These are phyloP conservation scores for Gomphus sp. DNA, from an alignment of 1,284 basidiomycete species.

Conservation along the genomic window DNA sequence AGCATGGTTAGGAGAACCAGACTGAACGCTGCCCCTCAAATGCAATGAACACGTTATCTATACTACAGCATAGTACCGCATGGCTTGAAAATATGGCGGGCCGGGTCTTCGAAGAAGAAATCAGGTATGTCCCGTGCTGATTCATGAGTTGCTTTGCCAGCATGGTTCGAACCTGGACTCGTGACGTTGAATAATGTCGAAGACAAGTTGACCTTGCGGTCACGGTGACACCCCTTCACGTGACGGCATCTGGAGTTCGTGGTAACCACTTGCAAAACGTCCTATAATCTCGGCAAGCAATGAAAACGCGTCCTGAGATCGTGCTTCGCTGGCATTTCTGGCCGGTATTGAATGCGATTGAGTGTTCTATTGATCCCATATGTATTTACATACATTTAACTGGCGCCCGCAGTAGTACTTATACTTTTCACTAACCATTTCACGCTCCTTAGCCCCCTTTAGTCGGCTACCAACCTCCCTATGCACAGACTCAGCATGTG, in stretches of 20 bases:
- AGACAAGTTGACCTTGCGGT: no score
- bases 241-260: no score
- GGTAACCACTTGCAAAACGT: no score
- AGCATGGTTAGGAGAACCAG: neutral
- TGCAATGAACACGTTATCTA: neutral
- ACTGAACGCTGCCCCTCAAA: neutral
- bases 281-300: no score
- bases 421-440: neutral
- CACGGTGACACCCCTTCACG: no score
- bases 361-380: neutral
- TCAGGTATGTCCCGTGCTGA: no score
- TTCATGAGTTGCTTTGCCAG: no score
- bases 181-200: no score
- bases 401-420: neutral
- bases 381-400: neutral
- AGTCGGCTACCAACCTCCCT: neutral
- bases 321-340: no score
- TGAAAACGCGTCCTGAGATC: no score
- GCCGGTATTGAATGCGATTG: neutral
- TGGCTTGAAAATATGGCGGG: neutral
- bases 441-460: neutral
- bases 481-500: neutral
- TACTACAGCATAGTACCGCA: neutral
- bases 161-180: no score
- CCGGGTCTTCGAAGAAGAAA: no score